Base-by-base conservation (phyloP, 768 basidiomycete genomes). In the Coprinopsis sp. region DNA sequence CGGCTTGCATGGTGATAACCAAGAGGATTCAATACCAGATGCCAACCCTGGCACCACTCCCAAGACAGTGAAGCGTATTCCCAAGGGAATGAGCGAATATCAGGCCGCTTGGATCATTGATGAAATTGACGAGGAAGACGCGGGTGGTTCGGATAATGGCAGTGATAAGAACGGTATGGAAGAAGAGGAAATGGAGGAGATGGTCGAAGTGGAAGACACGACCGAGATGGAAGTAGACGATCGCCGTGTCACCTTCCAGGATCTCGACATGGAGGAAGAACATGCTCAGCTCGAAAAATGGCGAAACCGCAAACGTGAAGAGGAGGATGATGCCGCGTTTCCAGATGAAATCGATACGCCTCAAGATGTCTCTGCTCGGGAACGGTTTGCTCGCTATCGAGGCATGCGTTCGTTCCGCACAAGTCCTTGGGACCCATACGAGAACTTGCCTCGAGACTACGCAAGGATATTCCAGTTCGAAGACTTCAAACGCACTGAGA, bases 271-370 rank as follows among this genome's bases (percentile, higher is more conserved):
- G 34, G 89, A 90, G 47, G 90, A 94, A 63, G 94, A 96, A 64
- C 82, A 82, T 54, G 74, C 73, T 66, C 91, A 95, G 91, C 64
- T 91, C 37, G 70, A 74, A 49, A 72, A 72, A 11, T 92, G 88
- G 87, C 72, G 78, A 36, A 76, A 72, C 50, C 81, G 83, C 44
- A 74, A 79, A 42, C 75, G 80, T 14, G 87, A 90, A 64, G 88
- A 91, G 56, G 78, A 82, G 29, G 84, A 90, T 41, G 89, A 96
- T 54, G 65, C 80, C 21, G 73, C 78, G n/a, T 99, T 97, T 67
- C 95, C 95, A 0, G 95, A 99, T 58, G 95, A 99, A 63, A 76
- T 95, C 10, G 94, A 98, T 57, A 98, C 96, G 0, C 95, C 95
- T 0, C 80, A 82, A 53, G 87, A 97, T 47, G 68, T 84, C 8